Percentiles rank a stretch among this genome's conserved stretches.
Evolutionary conservation across 2,329 filamentous ascomycete genomes (phyloP).

Genomic region (Plenodomus biglobosus): DNA sequence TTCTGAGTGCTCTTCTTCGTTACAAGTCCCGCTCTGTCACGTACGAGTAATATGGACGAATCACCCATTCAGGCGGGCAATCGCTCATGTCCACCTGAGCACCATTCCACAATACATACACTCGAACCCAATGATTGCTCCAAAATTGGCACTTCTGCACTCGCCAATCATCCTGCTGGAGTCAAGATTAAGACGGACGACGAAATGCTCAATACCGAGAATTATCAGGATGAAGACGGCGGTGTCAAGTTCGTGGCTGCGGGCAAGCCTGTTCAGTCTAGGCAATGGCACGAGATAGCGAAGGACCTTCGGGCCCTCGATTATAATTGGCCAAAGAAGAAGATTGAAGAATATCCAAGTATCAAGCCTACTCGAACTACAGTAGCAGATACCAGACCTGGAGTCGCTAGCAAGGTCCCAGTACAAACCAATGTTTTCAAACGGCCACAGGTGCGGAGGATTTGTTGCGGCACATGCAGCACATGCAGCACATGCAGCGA

Average conservation of each 20-base stretch:
- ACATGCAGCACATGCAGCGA: too few species aligned
- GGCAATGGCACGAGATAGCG: too few species aligned
- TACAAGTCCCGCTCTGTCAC: background rate
- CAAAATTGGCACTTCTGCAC: background rate
- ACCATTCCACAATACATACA: background rate
- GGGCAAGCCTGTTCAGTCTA: background rate
- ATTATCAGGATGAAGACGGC: background rate
- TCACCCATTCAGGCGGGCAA: too few species aligned
- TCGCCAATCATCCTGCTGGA: background rate
- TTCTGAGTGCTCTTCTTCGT: background rate
- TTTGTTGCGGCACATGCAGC: too few species aligned
- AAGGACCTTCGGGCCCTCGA: too few species aligned
- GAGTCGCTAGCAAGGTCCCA: too few species aligned
- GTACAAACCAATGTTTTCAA: too few species aligned
- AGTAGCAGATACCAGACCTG: too few species aligned
- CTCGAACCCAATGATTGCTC: background rate
- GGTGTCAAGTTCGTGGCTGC: background rate
- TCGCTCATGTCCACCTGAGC: too few species aligned
- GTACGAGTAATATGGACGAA: background rate
- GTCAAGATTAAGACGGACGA: background rate
- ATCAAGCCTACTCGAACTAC: too few species aligned
- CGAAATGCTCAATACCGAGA: background rate
- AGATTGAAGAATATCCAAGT: background rate
- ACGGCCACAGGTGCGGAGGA: too few species aligned
- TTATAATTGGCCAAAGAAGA: too few species aligned